A percentile compares a stretch with the other conserved stretches of the same genome.
These are phyloP conservation scores for Diaporthe longicolla DNA, from an alignment of 2,329 filamentous ascomycete species.

Conservation along the genomic window DNA sequence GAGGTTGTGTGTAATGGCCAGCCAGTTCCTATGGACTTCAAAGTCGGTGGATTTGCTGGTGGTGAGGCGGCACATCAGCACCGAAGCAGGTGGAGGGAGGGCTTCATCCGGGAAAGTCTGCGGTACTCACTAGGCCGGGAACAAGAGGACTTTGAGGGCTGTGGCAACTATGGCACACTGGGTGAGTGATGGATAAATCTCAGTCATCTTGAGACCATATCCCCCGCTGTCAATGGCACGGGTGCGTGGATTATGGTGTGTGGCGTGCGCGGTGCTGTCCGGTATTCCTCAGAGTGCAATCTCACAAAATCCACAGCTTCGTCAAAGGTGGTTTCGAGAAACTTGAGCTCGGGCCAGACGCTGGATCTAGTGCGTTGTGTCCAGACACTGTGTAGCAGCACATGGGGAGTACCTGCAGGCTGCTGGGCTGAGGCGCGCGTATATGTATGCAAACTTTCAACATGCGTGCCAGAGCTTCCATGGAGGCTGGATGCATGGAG, in stretches of 20 bases:
- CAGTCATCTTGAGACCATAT: slow-evolving; percentile 71
- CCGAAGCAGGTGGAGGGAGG: slow-evolving; percentile 2
- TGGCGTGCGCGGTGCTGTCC: background rate
- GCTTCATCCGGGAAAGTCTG: background rate
- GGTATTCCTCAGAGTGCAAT: slow-evolving; percentile 5
- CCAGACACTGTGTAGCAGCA: background rate
- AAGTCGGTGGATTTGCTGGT: slow-evolving; percentile 97
- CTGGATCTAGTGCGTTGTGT: slow-evolving; percentile 5
- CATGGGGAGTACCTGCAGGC: background rate
- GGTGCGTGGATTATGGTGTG: background rate
- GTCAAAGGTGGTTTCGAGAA: slow-evolving; percentile 37
- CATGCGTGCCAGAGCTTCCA: background rate
- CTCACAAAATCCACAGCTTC: slow-evolving; percentile 26
- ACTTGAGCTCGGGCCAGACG: slow-evolving; percentile 36
- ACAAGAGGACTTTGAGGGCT: slow-evolving; percentile 91
- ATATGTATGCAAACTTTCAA: too few species aligned
- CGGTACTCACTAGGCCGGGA: slow-evolving; percentile 88
- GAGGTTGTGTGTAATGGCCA: slow-evolving; percentile 93
- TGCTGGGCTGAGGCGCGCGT: background rate
- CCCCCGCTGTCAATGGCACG: slow-evolving; percentile 21
- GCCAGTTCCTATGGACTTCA: slow-evolving; percentile 98
- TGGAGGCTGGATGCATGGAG: background rate
- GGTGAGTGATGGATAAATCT: slow-evolving; percentile 86
- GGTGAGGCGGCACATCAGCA: slow-evolving; percentile 43
- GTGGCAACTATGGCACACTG: slow-evolving; percentile 90